Base-by-base conservation (phyloP, 306 rosid species). In the Amphicarpaea edgeworthii region DNA sequence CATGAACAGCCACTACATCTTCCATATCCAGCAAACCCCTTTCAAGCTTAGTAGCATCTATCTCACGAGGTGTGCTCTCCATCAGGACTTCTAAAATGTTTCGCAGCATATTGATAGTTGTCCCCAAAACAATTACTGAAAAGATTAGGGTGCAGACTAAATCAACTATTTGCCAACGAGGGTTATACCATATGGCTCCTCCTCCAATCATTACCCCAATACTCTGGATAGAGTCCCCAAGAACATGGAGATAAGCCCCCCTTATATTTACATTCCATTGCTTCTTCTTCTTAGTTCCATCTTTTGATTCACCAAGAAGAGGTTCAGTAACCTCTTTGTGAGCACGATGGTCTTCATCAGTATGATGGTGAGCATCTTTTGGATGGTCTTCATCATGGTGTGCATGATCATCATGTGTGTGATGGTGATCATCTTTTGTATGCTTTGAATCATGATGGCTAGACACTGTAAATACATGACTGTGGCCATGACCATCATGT, bases 181-280 rank as follows among this genome's bases (percentile, higher is more conserved):
- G 96, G 2, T 88, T 84, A 46, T 71, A 82, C 96, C 96, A 91
- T 83, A 91, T 87, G 63, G 87, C 54, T 57, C 86, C 96, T 65
- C 96, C 96, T 4, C 93, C 96, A 1, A 91, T 91, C 96, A 91
- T 91, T 30, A 91, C 96, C 40, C 96, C 93, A 6, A 91, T 50
- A 73, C 96, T 91, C 62, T 91, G 96, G 68, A 86, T 43, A 1
- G 85, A 88, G 86, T 91, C 96, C 59, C 96, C 93, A 14, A 91
- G 93, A 15, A 91, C 96, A 54, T 91, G 93, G 63, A 91, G 96
- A 84, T 88, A 91, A 40, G 96, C 96, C 34, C 96, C 93, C 64
- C 83, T 89, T 28, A 91, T 84, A 43, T 91, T 91, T 76, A 91
- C 81, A 84, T 87, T 88, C 73, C 75, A 2, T 34, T 70, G 69